Evolutionary conservation across 2,329 filamentous ascomycete species (phyloP).

Genomic region (Neophaeococcomyces aloes): DNA sequence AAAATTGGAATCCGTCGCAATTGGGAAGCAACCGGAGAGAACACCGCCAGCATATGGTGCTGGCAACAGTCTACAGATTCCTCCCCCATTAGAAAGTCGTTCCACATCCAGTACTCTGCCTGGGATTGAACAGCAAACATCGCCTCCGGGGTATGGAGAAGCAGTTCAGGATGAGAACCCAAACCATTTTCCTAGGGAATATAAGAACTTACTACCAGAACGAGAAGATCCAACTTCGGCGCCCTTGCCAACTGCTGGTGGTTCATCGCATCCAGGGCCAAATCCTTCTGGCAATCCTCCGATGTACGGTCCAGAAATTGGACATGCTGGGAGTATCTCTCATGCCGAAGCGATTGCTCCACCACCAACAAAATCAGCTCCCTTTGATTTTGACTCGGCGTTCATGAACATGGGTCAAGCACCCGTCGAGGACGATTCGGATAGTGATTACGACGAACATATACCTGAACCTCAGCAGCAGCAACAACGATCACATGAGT

Average conservation of each 20-base stretch:
- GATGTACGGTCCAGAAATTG: constrained; percentile 19
- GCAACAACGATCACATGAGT: constrained; percentile 23
- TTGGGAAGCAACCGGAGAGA: constrained; percentile 29
- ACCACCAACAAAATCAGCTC: constrained; percentile 26
- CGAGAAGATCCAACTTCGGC: constrained; percentile 31
- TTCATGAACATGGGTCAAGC: constrained; percentile 36
- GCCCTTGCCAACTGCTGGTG: constrained; percentile 27
- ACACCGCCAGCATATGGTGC: constrained; percentile 11
- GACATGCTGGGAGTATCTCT: constrained; percentile 7
- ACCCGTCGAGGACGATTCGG: constrained; percentile 34
- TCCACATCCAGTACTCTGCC: constrained; percentile 37
- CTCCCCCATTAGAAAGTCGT: constrained; percentile 26
- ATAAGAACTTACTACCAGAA: constrained; percentile 31
- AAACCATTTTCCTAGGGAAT: constrained; percentile 33
- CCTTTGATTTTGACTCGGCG: constrained; percentile 37
- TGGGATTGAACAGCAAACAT: constrained; percentile 38
- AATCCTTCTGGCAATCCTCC: constrained; percentile 12
- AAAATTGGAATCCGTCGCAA: constrained; percentile 23
- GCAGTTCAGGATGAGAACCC: constrained; percentile 16
- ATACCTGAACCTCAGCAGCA: constrained; percentile 24
- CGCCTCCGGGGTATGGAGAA: constrained; percentile 39
- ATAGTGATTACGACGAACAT: constrained; percentile 27
- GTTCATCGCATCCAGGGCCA: constrained; percentile 16
- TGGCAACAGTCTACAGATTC: not conserved
- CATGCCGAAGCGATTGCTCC: constrained; percentile 19